Conservation (phyloP, 192 early-diverging fungal species). For the Chytriomyces sp. region DNA sequence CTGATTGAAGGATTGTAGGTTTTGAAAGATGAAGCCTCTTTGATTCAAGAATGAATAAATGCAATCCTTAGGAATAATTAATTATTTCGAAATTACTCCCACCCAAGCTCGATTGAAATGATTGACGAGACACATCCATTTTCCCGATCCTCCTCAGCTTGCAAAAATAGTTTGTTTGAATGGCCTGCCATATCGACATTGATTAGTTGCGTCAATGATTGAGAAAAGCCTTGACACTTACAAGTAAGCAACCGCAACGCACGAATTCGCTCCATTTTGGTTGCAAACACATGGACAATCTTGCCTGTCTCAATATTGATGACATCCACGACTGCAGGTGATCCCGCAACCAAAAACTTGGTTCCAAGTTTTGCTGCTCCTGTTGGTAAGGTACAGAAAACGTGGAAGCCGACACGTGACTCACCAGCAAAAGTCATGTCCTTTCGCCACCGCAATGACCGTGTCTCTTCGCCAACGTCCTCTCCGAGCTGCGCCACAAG, state of each 20-base stretch:
- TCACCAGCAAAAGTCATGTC: slow-evolving; percentile 52
- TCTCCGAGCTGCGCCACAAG: slow-evolving; percentile 6
- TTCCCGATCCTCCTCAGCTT: slow-evolving; percentile 58
- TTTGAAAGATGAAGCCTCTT: too few species aligned
- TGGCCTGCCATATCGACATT: too few species aligned
- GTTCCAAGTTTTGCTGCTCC: slow-evolving; percentile 44
- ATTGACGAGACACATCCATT: slow-evolving; percentile 38
- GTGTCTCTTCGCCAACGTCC: slow-evolving; percentile 13
- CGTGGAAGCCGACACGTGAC: background rate
- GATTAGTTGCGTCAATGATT: too few species aligned
- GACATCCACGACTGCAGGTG: slow-evolving; percentile 53
- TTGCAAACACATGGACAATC: slow-evolving; percentile 61
- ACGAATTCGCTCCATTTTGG: slow-evolving; percentile 53
- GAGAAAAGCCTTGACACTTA: background rate
- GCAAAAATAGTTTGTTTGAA: slow-evolving; percentile 43
- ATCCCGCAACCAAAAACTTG: slow-evolving; percentile 54
- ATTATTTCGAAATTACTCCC: background rate
- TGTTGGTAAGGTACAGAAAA: too few species aligned
- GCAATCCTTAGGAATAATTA: too few species aligned
- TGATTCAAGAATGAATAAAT: too few species aligned
- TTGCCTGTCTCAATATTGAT: slow-evolving; percentile 51
- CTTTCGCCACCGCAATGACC: slow-evolving; percentile 52
- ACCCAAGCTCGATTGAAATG: slow-evolving; percentile 43
- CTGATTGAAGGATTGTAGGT: slow-evolving; percentile 5
- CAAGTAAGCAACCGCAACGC: slow-evolving; percentile 39